These are phyloP conservation scores for Adansonia madagascariensis DNA, from an alignment of 441 rosid genomes.

Conservation along the genomic window DNA sequence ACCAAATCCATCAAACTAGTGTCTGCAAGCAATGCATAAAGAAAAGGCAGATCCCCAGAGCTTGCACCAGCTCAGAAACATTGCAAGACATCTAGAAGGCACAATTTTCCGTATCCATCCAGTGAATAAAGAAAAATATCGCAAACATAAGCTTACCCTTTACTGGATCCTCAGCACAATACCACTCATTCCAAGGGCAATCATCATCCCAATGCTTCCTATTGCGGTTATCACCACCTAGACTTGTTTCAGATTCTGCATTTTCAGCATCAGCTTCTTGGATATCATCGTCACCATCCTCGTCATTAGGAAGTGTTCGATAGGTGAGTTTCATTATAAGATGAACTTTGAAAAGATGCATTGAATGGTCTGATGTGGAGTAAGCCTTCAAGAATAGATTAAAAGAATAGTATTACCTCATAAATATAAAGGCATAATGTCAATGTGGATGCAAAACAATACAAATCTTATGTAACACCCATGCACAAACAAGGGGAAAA, in stretches of 20 bases:
- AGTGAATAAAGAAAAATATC: not conserved
- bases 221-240: conserved; percentile 50
- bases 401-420: not conserved
- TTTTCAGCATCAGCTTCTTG: conserved; percentile 55
- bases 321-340: conserved; percentile 88
- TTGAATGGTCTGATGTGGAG: conserved; percentile 69
- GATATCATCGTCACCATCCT: conserved; percentile 55
- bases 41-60: conserved; percentile 17
- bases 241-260: conserved; percentile 48
- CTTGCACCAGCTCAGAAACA: conserved; percentile 25
- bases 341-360: conserved; percentile 73
- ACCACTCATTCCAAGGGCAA: conserved; percentile 99
- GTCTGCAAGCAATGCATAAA: conserved; percentile 25
- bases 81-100: conserved; percentile 13
- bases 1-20: conserved; percentile 32
- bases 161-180: conserved; percentile 92
- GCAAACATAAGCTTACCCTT: conserved; percentile 54
- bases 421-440: not conserved
- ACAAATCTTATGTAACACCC: not conserved
- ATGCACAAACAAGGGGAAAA: not conserved
- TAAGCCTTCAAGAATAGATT: conserved; percentile 66
- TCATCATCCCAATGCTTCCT: conserved; percentile 92
- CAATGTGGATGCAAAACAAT: conserved; percentile 8
- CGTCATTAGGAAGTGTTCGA: conserved; percentile 68
- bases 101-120: conserved; percentile 1